Conservation (phyloP, 371 early-diverging fungal species). For the Mortierella sp. region DNA sequence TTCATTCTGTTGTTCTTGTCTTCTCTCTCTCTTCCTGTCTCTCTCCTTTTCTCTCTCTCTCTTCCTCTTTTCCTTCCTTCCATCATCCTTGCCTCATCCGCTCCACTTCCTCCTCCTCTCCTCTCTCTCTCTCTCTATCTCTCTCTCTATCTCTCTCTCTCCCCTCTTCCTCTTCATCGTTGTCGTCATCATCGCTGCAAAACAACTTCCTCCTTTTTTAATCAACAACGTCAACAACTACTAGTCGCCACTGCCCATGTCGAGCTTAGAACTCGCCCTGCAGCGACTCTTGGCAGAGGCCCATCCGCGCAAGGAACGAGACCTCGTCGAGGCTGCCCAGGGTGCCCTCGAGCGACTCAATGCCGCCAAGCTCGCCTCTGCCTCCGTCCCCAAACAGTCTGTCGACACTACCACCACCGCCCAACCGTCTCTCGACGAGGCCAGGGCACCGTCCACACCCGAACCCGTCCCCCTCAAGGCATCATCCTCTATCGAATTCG, state of each 20-base stretch:
- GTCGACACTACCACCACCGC: slow-evolving; percentile 15
- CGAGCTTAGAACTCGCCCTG: slow-evolving; percentile 55
- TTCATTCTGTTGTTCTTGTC: neutral
- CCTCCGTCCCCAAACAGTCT: slow-evolving; percentile 45
- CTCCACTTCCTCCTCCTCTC: neutral
- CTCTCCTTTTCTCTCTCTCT: neutral
- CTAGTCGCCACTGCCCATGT: slow-evolving; percentile 29
- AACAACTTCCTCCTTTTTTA: neutral
- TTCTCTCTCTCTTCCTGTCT: neutral
- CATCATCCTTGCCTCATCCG: neutral
- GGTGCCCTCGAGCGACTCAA: slow-evolving; percentile 53
- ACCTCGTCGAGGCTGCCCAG: slow-evolving; percentile 54
- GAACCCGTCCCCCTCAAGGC: slow-evolving; percentile 29
- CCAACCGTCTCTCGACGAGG: slow-evolving; percentile 40
- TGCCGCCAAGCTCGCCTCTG: slow-evolving; percentile 47
- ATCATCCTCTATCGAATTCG: slow-evolving; percentile 50
- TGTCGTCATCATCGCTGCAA: neutral
- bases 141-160: slow-evolving; percentile 10
- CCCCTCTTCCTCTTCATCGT: neutral
- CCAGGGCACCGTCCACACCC: slow-evolving; percentile 23
- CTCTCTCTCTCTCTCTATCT: slow-evolving; percentile 4
- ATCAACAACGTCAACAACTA: neutral
- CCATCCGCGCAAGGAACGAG: slow-evolving; percentile 56
- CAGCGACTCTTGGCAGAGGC: slow-evolving; percentile 58
- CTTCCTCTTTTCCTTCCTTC: neutral